Base-by-base conservation (phyloP, 176 grass and related monocot genomes). In the Oropetium thomaeum region DNA sequence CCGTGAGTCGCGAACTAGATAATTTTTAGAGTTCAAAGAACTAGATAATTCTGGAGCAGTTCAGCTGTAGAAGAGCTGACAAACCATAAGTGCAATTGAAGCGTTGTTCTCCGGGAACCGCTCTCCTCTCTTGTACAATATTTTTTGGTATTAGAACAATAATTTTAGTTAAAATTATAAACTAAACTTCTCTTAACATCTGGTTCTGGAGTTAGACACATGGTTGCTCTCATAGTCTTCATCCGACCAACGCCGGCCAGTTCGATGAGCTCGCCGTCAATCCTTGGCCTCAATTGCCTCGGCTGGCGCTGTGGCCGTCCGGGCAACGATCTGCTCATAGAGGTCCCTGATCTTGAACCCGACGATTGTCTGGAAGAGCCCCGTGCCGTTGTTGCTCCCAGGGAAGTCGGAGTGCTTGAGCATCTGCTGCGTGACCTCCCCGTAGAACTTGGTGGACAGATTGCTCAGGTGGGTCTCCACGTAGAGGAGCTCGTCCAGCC, bases 381-480 rank as follows among this genome's bases (percentile, higher is more conserved):
- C 84, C 7, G 84, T 93, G 29, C 90, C 87, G 31, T 89, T 93
- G 83, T 87, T 93, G 76, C 90, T 84, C 25, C 90, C 83, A 0
- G 80, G 87, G 19, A 89, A 62, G 39, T 79, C 77, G 2, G 77
- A 55, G n/a, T 87, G 87, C 80, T 45, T 89, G 19, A 89, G 75
- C 87, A 89, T 87, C 66, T 87, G 84, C 67, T 89, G 90, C 42
- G 90, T 83, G 70, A 89, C 90, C 71, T 96, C 93, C 31, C 93
- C 93, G 9, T 96, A 96, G 65, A 92, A 96, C 78, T 96, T 96
- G 79, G 85, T 79, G n/a, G 93, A 97, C 71, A 90, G 82, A 73
- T 88, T 97, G 87, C 93, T 90, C 5, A 90, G 85, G 77, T 97
- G 93, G 76, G 85, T 93, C 63, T 97, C 93, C 70, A 97, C 87